A percentile compares a stretch with the other conserved stretches of the same genome.
Conservation (phyloP, 768 basidiomycete species). For the Strobilomyces dryophilus region DNA sequence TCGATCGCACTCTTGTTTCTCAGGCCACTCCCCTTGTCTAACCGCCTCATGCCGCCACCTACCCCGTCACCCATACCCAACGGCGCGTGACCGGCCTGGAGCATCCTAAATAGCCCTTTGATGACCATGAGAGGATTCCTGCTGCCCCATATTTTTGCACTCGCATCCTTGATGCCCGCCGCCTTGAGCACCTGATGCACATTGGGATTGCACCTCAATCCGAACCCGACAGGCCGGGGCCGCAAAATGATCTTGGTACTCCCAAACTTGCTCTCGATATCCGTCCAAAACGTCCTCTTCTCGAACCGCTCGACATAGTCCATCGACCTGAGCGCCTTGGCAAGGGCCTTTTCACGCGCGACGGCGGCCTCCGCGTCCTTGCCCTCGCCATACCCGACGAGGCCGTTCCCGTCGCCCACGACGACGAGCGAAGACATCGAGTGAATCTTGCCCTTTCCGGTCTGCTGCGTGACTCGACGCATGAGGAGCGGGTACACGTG, state of each 20-base stretch:
- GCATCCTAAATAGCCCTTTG: conserved; percentile 77
- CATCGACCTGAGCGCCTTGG: conserved; percentile 79
- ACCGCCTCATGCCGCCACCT: conserved; percentile 64
- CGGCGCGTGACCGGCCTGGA: conserved; percentile 82
- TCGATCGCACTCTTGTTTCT: conserved; percentile 67
- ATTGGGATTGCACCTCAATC: conserved; percentile 83
- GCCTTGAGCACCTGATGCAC: conserved; percentile 88
- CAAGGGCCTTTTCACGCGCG: conserved; percentile 56
- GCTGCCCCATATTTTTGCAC: conserved; percentile 94
- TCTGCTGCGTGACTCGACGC: conserved; percentile 79
- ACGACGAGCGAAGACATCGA: conserved; percentile 60
- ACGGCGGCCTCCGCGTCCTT: conserved; percentile 57
- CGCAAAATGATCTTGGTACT: conserved; percentile 77
- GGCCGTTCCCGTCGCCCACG: conserved; percentile 78
- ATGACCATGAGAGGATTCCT: conserved; percentile 72
- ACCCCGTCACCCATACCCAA: conserved; percentile 78
- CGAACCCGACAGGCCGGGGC: conserved; percentile 86
- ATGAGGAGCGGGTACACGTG: conserved; percentile 39
- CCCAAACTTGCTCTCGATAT: conserved; percentile 81
- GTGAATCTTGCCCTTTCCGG: conserved; percentile 86
- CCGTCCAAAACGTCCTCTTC: conserved; percentile 90
- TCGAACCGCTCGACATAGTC: conserved; percentile 95
- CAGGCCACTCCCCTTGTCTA: conserved; percentile 76
- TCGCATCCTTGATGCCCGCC: conserved; percentile 92
- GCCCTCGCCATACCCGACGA: conserved; percentile 80